Percentiles rank a stretch among this genome's conserved stretches.
Conservation (phyloP, 805 yeast species). For the Candida piceae region DNA sequence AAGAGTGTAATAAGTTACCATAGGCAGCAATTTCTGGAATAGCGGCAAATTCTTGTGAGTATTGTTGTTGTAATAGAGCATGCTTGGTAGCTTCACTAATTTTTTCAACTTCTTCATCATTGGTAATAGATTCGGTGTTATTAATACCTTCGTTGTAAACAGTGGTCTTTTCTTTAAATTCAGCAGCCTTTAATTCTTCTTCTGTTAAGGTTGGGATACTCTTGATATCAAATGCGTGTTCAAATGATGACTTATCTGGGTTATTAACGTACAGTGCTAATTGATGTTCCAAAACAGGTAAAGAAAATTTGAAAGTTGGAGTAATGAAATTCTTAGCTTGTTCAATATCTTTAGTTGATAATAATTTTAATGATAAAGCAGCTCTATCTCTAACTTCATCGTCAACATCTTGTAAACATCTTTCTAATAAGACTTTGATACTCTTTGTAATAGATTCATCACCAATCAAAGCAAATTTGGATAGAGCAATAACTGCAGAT, state of each 20-base stretch:
- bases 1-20: conserved; percentile 73
- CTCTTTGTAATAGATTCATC: conserved; percentile 64
- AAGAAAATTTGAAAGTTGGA: conserved; percentile 65
- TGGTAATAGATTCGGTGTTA: conserved; percentile 10
- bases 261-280: conserved; percentile 64
- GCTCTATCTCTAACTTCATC: conserved; percentile 99
- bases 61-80: conserved; percentile 52
- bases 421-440: conserved; percentile 66
- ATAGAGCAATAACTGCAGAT: conserved; percentile 87
- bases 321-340: conserved; percentile 50
- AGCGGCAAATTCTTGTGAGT: conserved; percentile 60
- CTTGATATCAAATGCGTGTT: conserved; percentile 63
- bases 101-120: conserved; percentile 25
- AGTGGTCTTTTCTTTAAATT: conserved; percentile 49
- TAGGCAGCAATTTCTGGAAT: conserved; percentile 70
- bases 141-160: conserved; percentile 21
- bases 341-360: conserved; percentile 36
- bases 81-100: conserved; percentile 25
- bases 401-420: conserved; percentile 84
- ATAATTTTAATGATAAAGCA: conserved; percentile 70
- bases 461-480: conserved; percentile 80
- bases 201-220: conserved; percentile 60
- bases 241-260: conserved; percentile 39
- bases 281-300: conserved; percentile 73
- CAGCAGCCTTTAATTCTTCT: conserved; percentile 64